phyloP scores from a whole-genome alignment of 768 basidiomycete genomes.

The Zangia roseola region DNA sequence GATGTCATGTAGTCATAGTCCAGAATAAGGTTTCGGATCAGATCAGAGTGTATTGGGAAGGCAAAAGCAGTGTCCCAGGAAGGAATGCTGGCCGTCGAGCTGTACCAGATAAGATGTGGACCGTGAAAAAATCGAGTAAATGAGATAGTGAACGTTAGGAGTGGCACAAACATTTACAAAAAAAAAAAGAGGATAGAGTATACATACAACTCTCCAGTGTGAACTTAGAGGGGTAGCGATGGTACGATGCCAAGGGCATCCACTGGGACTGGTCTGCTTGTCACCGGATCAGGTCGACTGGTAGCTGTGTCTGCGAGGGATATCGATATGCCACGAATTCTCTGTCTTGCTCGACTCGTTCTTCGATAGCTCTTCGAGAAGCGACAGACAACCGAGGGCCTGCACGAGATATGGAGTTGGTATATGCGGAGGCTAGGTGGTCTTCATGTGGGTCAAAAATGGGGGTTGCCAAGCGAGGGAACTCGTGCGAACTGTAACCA shows the following conservation, averaged over 20 bases:
- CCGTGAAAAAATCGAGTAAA: constrained; percentile 15
- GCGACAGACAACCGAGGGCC: constrained; percentile 59
- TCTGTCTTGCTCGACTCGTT: constrained; percentile 79
- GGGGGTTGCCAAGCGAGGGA: constrained; percentile 47
- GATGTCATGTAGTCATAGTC: constrained; percentile 28
- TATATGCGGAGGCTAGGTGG: constrained; percentile 42
- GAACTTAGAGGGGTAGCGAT: constrained; percentile 4
- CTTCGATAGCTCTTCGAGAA: constrained; percentile 71
- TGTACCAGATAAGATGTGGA: constrained; percentile 16
- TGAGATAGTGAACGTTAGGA: constrained; percentile 19
- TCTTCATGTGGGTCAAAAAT: constrained; percentile 52
- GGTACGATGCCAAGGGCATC: constrained; percentile 3
- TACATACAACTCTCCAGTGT: constrained; percentile 5
- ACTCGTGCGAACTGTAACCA: constrained; percentile 42
- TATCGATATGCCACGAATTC: constrained; percentile 89
- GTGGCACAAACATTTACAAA: constrained; percentile 21
- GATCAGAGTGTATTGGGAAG: constrained; percentile 7
- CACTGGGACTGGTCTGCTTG: not conserved
- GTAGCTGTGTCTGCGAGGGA: constrained; percentile 69
- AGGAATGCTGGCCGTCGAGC: constrained; percentile 21
- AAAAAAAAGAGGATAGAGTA: constrained; percentile 7
- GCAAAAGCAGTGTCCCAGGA: constrained; percentile 25
- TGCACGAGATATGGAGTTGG: constrained; percentile 48
- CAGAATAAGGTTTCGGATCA: constrained; percentile 23
- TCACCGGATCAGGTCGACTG: constrained; percentile 58